Percentiles rank a stretch among this genome's conserved stretches.
phyloP scores from a whole-genome alignment of 371 early-diverging fungal species.

The Thermomucor indicae-seudaticae region DNA sequence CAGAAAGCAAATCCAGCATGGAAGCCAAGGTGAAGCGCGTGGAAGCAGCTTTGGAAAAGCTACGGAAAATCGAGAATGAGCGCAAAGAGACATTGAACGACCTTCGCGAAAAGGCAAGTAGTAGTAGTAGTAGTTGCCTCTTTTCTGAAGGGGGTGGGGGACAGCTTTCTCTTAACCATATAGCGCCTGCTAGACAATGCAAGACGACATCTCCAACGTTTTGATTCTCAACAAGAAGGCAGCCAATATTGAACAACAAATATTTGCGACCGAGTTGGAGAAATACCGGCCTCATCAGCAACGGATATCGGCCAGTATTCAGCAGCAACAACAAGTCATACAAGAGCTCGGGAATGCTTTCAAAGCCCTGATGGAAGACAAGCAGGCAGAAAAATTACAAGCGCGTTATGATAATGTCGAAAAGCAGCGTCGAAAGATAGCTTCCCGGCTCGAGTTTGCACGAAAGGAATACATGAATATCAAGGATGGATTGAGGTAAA shows the following conservation, averaged over 20 bases:
- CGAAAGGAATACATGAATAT: constrained; percentile 53
- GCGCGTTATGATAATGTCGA: constrained; percentile 67
- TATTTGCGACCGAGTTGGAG: constrained; percentile 86
- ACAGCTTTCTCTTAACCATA: neutral
- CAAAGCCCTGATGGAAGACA: constrained; percentile 69
- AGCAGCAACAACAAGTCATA: constrained; percentile 73
- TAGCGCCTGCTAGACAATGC: constrained; percentile 49
- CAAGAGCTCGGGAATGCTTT: constrained; percentile 73
- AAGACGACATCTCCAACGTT: constrained; percentile 87
- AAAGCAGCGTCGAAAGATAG: constrained; percentile 50
- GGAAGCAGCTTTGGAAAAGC: constrained; percentile 66
- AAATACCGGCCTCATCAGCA: constrained; percentile 83
- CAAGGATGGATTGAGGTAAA: constrained; percentile 60
- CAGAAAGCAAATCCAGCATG: constrained; percentile 25
- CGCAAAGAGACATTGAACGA: constrained; percentile 74
- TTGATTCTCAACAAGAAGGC: constrained; percentile 79
- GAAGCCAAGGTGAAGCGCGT: constrained; percentile 58
- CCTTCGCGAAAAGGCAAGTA: constrained; percentile 72
- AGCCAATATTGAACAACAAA: constrained; percentile 72
- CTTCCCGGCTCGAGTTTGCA: constrained; percentile 59
- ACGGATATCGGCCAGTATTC: constrained; percentile 68
- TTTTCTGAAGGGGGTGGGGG: neutral
- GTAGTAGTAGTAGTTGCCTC: neutral
- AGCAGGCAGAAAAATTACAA: constrained; percentile 66
- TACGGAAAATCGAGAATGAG: constrained; percentile 76